These are phyloP conservation scores for Mycena maculata DNA, from an alignment of 768 basidiomycete species.

Conservation along the genomic window DNA sequence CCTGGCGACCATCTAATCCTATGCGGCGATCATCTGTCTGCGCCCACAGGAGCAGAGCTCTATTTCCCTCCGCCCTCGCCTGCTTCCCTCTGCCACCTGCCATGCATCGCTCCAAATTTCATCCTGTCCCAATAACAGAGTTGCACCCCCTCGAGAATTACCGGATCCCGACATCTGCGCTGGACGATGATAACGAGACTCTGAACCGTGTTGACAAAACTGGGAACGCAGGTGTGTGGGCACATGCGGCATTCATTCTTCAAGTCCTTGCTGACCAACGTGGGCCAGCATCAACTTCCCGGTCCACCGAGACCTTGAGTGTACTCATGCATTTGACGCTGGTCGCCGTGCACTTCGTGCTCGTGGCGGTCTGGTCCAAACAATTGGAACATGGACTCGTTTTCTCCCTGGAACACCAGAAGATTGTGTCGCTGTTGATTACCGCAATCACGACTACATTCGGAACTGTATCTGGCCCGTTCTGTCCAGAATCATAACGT, in stretches of 20 bases:
- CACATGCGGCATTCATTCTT: no score
- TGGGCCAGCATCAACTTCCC: no score
- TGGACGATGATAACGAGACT: background rate
- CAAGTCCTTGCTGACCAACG: no score
- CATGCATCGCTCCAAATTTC: background rate
- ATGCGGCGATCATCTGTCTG: no score
- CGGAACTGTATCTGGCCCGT: background rate
- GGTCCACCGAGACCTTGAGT: background rate
- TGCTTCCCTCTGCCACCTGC: no score
- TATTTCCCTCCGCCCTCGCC: no score
- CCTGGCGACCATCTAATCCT: no score
- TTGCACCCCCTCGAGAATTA: background rate
- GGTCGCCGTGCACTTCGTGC: background rate
- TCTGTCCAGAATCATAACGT: no score
- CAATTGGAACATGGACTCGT: background rate
- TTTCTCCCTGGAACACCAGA: background rate
- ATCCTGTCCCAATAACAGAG: background rate
- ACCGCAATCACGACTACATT: slow-evolving; percentile 1
- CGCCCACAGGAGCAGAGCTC: no score
- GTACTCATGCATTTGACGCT: background rate
- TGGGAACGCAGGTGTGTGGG: no score
- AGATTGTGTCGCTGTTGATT: background rate
- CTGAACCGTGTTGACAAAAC: no score
- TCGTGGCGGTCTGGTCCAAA: background rate
- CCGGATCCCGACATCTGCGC: no score